Percentiles rank a stretch among this genome's conserved stretches.
Evolutionary conservation across 2,329 filamentous ascomycete species (phyloP).

Genomic region (Xylaria sp.): DNA sequence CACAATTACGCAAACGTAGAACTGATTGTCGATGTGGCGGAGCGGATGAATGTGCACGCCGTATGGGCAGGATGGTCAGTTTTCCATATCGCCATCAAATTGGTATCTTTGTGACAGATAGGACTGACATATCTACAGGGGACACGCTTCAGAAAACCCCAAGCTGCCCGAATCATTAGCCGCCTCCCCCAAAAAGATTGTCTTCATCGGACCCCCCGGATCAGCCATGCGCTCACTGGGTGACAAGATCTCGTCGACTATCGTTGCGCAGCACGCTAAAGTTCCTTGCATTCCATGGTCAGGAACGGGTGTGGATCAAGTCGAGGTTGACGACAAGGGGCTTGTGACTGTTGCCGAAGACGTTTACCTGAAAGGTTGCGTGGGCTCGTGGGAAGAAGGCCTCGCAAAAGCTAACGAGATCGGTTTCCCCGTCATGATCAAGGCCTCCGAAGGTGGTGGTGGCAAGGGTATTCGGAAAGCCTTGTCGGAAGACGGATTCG

Average conservation of each 20-base stretch:
- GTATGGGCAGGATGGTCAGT: constrained; percentile 98
- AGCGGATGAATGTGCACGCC: constrained; percentile 97
- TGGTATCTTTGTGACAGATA: neutral
- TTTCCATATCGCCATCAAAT: neutral
- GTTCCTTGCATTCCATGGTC: constrained; percentile 99
- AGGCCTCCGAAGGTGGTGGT: constrained; percentile 98
- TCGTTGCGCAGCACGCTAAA: constrained; percentile 94
- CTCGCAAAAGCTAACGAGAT: constrained; percentile 85
- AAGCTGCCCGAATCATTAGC: constrained; percentile 95
- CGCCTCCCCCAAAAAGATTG: constrained; percentile 96
- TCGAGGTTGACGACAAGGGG: constrained; percentile 77
- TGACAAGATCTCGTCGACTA: constrained; percentile 99
- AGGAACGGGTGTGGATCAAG: constrained; percentile 84
- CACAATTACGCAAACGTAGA: constrained; percentile 99
- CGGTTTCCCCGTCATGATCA: constrained; percentile 99
- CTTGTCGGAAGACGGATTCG: constrained; percentile 81
- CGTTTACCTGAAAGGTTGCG: constrained; percentile 89
- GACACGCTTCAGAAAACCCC: constrained; percentile 98
- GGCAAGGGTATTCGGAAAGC: constrained; percentile 99
- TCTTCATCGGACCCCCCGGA: constrained; percentile 97
- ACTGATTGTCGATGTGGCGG: constrained; percentile 96
- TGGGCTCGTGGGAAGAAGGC: constrained; percentile 87
- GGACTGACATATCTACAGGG: constrained; percentile 58
- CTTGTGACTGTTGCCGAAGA: constrained; percentile 92
- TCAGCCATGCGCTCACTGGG: constrained; percentile 98